Conservation (phyloP, 148 eudicot genomes). For the Cornus controversa region DNA sequence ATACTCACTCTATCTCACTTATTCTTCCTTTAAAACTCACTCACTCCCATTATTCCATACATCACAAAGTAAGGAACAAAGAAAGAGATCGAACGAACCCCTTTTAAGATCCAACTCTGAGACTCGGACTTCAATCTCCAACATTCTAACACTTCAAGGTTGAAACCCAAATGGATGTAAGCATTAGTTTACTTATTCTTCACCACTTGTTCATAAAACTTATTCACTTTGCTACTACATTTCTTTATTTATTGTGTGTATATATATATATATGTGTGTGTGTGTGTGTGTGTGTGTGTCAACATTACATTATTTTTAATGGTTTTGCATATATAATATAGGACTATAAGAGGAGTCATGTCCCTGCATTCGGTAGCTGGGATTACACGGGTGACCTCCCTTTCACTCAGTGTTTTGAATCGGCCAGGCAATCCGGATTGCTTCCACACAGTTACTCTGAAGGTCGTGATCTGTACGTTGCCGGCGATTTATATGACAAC, state of each 20-base stretch:
- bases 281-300: too few relatives aligned
- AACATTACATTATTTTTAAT: not conserved
- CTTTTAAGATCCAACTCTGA: not conserved
- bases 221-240: not conserved
- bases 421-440: constrained; percentile 50
- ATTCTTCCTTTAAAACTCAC: not conserved
- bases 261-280: not conserved
- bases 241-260: too few relatives aligned
- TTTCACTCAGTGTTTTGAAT: constrained; percentile 74
- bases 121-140: not conserved
- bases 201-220: not conserved
- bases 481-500: constrained; percentile 79
- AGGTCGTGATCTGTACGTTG: constrained; percentile 74
- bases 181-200: not conserved
- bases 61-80: constrained; percentile 4
- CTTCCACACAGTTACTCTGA: constrained; percentile 32
- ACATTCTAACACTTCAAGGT: not conserved
- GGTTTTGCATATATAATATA: not conserved
- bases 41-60: not conserved
- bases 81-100: not conserved
- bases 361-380: constrained; percentile 93
- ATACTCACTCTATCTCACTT: not conserved
- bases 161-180: constrained; percentile 16
- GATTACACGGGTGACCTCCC: constrained; percentile 51
- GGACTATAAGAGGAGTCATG: constrained; percentile 55